These are phyloP conservation scores for Extremus antarcticus DNA, from an alignment of 495 filamentous ascomycete genomes.

Conservation along the genomic window DNA sequence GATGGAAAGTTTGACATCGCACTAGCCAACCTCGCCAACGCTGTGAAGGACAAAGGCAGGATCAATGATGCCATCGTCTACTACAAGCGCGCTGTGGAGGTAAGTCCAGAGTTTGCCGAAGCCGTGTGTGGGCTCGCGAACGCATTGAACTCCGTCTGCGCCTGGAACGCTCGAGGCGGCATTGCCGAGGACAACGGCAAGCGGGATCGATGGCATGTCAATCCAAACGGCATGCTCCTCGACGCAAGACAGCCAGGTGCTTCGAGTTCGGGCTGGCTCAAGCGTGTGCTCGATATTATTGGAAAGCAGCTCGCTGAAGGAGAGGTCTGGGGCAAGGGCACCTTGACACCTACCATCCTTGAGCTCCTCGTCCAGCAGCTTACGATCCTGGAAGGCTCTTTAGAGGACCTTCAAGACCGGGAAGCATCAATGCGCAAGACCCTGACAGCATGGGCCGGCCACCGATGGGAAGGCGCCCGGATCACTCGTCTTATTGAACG, in stretches of 20 bases:
- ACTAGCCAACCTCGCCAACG: constrained; percentile 92
- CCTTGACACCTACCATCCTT: constrained; percentile 46
- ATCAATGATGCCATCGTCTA: constrained; percentile 87
- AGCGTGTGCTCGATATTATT: constrained; percentile 89
- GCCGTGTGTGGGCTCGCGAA: constrained; percentile 94
- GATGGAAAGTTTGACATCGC: constrained; percentile 94
- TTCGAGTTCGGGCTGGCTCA: constrained; percentile 71
- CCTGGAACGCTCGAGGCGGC: constrained; percentile 85
- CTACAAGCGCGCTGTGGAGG: constrained; percentile 78
- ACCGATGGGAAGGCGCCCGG: constrained; percentile 79
- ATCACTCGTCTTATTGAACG: constrained; percentile 80
- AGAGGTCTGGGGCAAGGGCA: constrained; percentile 71
- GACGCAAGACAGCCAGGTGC: constrained; percentile 53
- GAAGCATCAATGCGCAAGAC: constrained; percentile 32
- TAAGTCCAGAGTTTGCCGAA: constrained; percentile 93
- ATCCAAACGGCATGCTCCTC: constrained; percentile 70
- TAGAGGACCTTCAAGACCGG: constrained; percentile 31
- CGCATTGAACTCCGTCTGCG: constrained; percentile 92
- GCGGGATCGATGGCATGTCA: constrained; percentile 89
- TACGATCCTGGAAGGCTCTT: constrained; percentile 25
- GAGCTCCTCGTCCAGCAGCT: constrained; percentile 43
- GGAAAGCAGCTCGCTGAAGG: constrained; percentile 83
- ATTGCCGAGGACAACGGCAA: constrained; percentile 58
- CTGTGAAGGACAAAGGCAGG: constrained; percentile 90
- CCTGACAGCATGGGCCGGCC: constrained; percentile 60